These are phyloP conservation scores for Trypanosoma congolense DNA, from an alignment of 208 protist genomes.

Conservation along the genomic window DNA sequence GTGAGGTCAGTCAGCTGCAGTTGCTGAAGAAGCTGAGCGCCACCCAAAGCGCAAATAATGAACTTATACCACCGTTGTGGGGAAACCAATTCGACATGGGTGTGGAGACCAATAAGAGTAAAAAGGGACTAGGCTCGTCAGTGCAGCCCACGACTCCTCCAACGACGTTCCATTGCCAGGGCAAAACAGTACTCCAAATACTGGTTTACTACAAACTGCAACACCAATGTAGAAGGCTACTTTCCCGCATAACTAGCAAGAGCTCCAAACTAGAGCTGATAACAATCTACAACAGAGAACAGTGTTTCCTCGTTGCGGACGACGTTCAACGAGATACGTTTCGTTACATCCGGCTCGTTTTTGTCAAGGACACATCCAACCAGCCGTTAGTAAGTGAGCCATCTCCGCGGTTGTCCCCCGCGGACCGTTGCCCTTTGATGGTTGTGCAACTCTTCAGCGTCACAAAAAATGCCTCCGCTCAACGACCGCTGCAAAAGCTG, in stretches of 20 bases:
- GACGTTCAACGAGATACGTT: constrained; percentile 75
- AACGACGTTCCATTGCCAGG: constrained; percentile 47
- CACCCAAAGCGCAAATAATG: constrained; percentile 65
- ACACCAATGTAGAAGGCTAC: constrained; percentile 80
- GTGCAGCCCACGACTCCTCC: constrained; percentile 2
- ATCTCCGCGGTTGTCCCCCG: constrained; percentile 39
- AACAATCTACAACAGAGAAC: constrained; percentile 76
- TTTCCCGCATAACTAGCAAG: constrained; percentile 64
- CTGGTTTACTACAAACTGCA: constrained; percentile 89
- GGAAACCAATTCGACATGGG: constrained; percentile 71
- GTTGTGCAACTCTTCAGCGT: constrained; percentile 85
- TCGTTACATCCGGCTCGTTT: constrained; percentile 84
- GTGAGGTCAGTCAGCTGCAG: constrained; percentile 75
- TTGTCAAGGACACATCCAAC: constrained; percentile 68
- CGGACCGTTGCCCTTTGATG: constrained; percentile 62
- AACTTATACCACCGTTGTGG: constrained; percentile 75
- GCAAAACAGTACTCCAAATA: constrained; percentile 62
- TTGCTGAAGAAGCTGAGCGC: constrained; percentile 82
- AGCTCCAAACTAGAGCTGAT: constrained; percentile 76
- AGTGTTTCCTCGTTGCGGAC: constrained; percentile 86
- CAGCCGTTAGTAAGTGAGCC: constrained; percentile 35
- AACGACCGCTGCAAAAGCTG: constrained; percentile 69
- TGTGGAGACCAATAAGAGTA: neutral
- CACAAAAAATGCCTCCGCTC: constrained; percentile 44
- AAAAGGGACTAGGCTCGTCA: constrained; percentile 11